A percentile compares a stretch with the other conserved stretches of the same genome.
Evolutionary conservation across 176 grass and related monocot species (phyloP).

Genomic region (Otatea glauca): DNA sequence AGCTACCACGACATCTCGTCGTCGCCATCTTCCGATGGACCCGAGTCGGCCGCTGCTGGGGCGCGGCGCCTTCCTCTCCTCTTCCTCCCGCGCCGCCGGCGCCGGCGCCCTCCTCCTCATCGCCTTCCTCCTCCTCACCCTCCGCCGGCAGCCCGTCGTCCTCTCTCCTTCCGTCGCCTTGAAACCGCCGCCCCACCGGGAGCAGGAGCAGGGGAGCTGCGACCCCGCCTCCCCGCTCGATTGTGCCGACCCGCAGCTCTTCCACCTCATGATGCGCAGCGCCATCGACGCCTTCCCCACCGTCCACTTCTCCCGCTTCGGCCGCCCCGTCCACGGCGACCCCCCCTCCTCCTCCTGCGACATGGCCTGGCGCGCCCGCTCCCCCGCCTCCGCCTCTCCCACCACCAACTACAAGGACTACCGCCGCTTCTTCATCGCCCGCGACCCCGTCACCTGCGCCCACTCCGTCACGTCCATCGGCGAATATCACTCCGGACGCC

Average conservation of each 20-base stretch:
- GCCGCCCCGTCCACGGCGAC: conserved; percentile 54
- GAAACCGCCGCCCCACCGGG: neutral
- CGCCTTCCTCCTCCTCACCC: no score
- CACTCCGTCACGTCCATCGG: conserved; percentile 70
- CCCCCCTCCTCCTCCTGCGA: conserved; percentile 57
- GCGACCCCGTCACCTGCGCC: conserved; percentile 42
- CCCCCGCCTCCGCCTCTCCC: neutral
- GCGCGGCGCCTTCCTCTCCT: no score
- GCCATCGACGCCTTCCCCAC: conserved; percentile 55
- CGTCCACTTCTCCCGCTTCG: conserved; percentile 80
- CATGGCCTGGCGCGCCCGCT: conserved; percentile 74
- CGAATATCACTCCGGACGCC: conserved; percentile 64
- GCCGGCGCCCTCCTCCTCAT: no score
- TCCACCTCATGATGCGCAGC: conserved; percentile 56
- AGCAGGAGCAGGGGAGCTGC: neutral
- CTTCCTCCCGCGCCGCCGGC: no score
- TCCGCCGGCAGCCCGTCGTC: no score
- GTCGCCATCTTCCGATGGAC: neutral
- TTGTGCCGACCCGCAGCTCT: conserved; percentile 52
- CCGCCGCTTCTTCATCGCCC: conserved; percentile 66
- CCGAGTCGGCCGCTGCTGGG: no score
- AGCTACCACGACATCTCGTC: neutral
- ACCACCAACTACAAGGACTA: conserved; percentile 54
- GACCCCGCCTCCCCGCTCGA: conserved; percentile 45
- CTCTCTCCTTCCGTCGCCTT: no score